Evolutionary conservation across 305 asterid species (phyloP), one percentile per base, ranked within the genome.

Genomic region (Solanum aculeatissimum): DNA sequence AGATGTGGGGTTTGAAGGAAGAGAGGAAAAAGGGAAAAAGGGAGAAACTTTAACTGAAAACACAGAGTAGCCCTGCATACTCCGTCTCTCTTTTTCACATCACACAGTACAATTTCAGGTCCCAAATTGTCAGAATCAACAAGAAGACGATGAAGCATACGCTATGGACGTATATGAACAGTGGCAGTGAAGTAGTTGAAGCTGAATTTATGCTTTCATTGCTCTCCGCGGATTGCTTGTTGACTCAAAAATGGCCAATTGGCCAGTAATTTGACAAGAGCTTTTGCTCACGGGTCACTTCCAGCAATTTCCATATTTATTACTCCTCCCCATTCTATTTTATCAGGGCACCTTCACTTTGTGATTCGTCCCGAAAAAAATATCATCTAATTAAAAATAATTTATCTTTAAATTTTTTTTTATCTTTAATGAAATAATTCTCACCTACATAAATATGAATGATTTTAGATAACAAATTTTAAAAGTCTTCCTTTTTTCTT

Each of bases 11-110:
- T 25, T 84, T 79, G 89, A 86, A 74, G 47, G 81, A n/a, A 55
- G 38, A 60, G 57, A 80, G 63, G 83, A 49, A 83, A 16, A 53
- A 16, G 71, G 63, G n/a, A 79, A 9, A 83, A 86, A 38, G 55
- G 85, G 66, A 83, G 18, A 65, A 84, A 42, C 35, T 3, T 81
- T 85, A 65, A 71, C 87, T 70, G 87, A 63, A 86, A 35, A 87
- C 70, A 86, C 77, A 69, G 88, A 88, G 85, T 86, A 74, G 47
- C 86, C 89, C 89, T 84, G 91, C 94, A 92, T 92, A 69, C 54
- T 86, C 87, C 19, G 19, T 18, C 71, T 15, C 77, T 57, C 77
- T 71, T 65, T 43, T 82, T 82, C 49, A 66, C 65, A 82, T 65
- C 65, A 65, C 84, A 62, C 10, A 25, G 47, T 58, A 21, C 21